phyloP scores from a whole-genome alignment of 805 yeast genomes.

The Suhomyces emberorum region DNA sequence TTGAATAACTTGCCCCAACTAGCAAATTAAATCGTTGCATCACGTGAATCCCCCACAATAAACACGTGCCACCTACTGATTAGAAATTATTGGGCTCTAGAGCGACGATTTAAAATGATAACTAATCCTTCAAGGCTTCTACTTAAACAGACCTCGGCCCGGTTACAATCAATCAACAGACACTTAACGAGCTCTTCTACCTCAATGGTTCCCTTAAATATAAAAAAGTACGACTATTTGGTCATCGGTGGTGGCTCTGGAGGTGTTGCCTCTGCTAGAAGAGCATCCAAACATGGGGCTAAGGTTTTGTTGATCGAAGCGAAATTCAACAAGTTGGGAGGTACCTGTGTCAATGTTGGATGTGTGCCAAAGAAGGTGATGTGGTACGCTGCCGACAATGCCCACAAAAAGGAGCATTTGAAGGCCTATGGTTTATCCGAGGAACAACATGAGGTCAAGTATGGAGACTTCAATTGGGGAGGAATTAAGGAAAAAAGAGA shows the following conservation, averaged over 20 bases:
- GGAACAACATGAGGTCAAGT: slow-evolving; percentile 46
- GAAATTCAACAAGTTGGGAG: slow-evolving; percentile 69
- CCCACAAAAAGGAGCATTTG: slow-evolving; percentile 70
- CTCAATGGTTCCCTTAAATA: slow-evolving; percentile 53
- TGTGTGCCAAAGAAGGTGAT: slow-evolving; percentile 98
- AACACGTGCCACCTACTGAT: too few species aligned
- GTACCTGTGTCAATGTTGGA: slow-evolving; percentile 98
- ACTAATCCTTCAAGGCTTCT: slow-evolving; percentile 1
- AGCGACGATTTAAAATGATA: slow-evolving; percentile 4
- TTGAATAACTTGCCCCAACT: too few species aligned
- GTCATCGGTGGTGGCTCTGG: slow-evolving; percentile 99
- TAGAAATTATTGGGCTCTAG: slow-evolving; percentile 1
- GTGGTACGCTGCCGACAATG: slow-evolving; percentile 97
- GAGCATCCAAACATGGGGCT: slow-evolving; percentile 94
- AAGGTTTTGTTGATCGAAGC: slow-evolving; percentile 81
- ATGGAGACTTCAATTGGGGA: slow-evolving; percentile 73
- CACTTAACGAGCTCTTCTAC: slow-evolving; percentile 8
- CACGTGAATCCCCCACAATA: too few species aligned
- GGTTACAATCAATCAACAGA: slow-evolving; percentile 25
- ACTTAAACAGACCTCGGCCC: slow-evolving; percentile 13
- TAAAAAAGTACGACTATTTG: slow-evolving; percentile 74
- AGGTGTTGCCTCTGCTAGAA: slow-evolving; percentile 97
- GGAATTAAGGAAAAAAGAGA: slow-evolving; percentile 83
- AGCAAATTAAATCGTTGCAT: too few species aligned
- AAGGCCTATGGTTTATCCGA: slow-evolving; percentile 77